These are phyloP conservation scores for Phytophthora fragariae DNA, from an alignment of 352 stramenopile species.

Conservation along the genomic window DNA sequence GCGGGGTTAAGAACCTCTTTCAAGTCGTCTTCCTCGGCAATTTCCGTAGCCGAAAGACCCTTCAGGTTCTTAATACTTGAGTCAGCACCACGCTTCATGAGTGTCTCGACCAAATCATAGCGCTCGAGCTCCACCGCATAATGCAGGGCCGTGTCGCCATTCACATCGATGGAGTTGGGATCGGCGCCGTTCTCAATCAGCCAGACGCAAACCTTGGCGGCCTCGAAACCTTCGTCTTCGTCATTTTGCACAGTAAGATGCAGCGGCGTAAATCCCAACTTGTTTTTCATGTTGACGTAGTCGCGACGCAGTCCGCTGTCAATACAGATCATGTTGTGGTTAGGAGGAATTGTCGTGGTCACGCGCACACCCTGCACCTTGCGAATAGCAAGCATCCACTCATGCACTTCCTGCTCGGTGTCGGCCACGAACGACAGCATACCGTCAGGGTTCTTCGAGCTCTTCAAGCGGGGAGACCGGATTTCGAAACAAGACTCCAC, in stretches of 20 bases:
- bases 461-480: constrained; percentile 84
- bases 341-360: constrained; percentile 69
- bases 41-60: constrained; percentile 68
- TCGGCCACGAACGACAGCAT: constrained; percentile 88
- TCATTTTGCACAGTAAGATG: constrained; percentile 88
- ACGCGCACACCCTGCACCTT: constrained; percentile 87
- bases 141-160: constrained; percentile 88
- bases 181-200: constrained; percentile 89
- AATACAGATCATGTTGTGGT: constrained; percentile 93
- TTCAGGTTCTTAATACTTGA: constrained; percentile 79
- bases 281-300: constrained; percentile 92
- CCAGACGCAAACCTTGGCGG: constrained; percentile 87
- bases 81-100: constrained; percentile 89
- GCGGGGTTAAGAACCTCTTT: constrained; percentile 77
- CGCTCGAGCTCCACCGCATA: constrained; percentile 86
- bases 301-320: constrained; percentile 80
- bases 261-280: constrained; percentile 78
- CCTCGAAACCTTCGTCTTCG: constrained; percentile 91
- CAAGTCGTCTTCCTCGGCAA: constrained; percentile 82
- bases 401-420: constrained; percentile 84
- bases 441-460: constrained; percentile 82
- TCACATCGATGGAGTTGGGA: constrained; percentile 75
- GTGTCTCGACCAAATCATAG: constrained; percentile 82
- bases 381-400: constrained; percentile 89
- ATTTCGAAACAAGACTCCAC: constrained; percentile 90